These are phyloP conservation scores for Tetracentron sinense DNA, from an alignment of 164 flowering plant genomes.

Conservation along the genomic window DNA sequence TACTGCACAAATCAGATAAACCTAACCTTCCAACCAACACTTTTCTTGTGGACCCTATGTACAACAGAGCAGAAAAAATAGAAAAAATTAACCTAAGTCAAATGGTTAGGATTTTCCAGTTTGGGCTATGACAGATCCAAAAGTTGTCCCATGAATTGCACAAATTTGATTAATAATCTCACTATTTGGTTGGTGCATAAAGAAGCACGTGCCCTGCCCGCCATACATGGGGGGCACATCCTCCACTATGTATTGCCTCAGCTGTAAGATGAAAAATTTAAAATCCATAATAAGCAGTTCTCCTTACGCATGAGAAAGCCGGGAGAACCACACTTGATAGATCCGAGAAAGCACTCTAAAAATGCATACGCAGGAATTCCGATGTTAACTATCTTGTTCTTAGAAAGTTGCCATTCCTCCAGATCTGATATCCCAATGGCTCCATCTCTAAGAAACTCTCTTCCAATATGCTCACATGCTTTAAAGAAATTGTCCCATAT, in stretches of 20 bases:
- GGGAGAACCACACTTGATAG: constrained; percentile 33
- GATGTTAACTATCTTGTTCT: constrained; percentile 32
- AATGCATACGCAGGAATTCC: constrained; percentile 41
- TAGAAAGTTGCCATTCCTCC: constrained; percentile 31
- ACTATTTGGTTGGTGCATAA: not conserved
- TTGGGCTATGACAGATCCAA: not conserved
- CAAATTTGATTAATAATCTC: too few relatives aligned
- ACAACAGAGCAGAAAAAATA: not conserved
- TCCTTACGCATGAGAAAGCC: constrained; percentile 41
- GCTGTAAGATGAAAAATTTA: not conserved
- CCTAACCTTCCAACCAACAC: too few relatives aligned
- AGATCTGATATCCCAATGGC: constrained; percentile 26
- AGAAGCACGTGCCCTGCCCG: not conserved
- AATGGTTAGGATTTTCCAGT: not conserved
- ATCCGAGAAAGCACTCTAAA: constrained; percentile 34
- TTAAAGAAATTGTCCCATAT: constrained; percentile 31
- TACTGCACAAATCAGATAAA: too few relatives aligned
- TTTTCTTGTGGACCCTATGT: not conserved
- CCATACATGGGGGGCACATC: not conserved
- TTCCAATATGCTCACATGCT: constrained; percentile 25
- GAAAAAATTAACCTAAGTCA: not conserved
- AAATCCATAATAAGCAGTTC: not conserved
- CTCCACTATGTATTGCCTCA: not conserved
- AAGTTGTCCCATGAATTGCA: too few relatives aligned
- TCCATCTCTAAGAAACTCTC: constrained; percentile 26